Evolutionary conservation across 2,329 filamentous ascomycete species (phyloP).

Genomic region (Proliferodiscus dingleyae): DNA sequence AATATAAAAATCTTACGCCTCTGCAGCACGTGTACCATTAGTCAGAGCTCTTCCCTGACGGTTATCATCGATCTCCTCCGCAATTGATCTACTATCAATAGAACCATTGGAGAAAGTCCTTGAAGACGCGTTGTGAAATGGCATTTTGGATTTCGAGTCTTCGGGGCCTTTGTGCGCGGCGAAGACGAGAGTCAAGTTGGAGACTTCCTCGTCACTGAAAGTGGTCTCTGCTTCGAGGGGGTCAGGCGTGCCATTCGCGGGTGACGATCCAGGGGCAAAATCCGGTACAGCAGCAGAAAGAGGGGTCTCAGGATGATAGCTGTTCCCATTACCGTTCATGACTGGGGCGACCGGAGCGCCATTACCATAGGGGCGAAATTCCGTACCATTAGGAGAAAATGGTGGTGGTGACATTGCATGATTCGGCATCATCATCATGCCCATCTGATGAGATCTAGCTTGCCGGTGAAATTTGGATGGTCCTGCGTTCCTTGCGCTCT

Average conservation of each 20-base stretch:
- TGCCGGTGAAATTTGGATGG: constrained; percentile 38
- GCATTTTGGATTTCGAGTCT: constrained; percentile 30
- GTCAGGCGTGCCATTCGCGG: constrained; percentile 19
- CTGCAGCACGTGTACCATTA: constrained; percentile 35
- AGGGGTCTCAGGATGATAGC: constrained; percentile 41
- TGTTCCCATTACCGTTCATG: constrained; percentile 37
- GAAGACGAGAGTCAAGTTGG: constrained; percentile 48
- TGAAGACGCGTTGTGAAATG: constrained; percentile 37
- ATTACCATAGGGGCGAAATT: constrained; percentile 25
- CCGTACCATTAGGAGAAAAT: constrained; percentile 30
- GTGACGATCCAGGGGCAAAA: constrained; percentile 37
- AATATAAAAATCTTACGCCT: constrained; percentile 29
- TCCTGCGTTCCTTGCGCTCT: constrained; percentile 69
- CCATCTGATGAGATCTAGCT: constrained; percentile 23
- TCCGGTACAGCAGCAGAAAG: constrained; percentile 61
- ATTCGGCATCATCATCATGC: constrained; percentile 24
- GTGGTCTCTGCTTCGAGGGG: constrained; percentile 33
- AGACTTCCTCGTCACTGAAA: constrained; percentile 49
- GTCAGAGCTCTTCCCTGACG: constrained; percentile 33
- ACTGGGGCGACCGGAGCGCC: constrained; percentile 11
- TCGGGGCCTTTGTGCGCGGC: constrained; percentile 34
- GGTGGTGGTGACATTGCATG: constrained; percentile 26
- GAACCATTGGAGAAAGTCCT: constrained; percentile 52
- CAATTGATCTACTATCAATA: constrained; percentile 48
- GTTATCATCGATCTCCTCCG: constrained; percentile 40